These are phyloP conservation scores for Didymosphaeria variabile DNA, from an alignment of 2,329 filamentous ascomycete species.

Conservation along the genomic window DNA sequence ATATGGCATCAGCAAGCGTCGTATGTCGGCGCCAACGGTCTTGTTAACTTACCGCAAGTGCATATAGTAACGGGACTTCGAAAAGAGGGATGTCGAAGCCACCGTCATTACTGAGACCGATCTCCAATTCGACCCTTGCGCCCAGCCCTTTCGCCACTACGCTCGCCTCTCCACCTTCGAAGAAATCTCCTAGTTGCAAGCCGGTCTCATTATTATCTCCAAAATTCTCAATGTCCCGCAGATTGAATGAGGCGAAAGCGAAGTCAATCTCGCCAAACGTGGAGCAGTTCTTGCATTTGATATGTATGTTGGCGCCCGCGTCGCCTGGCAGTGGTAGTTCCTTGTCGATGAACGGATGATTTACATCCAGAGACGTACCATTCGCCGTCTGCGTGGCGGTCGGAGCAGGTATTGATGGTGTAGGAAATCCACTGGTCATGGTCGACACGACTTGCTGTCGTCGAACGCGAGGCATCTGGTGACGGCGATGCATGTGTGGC, in stretches of 20 bases:
- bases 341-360: slow-evolving; percentile 4
- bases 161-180: not conserved
- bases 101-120: not conserved
- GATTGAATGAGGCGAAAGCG: slow-evolving; percentile 7
- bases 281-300: slow-evolving; percentile 16
- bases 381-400: slow-evolving; percentile 6
- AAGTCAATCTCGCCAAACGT: slow-evolving; percentile 17
- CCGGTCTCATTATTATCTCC: not conserved
- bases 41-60: not conserved
- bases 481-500: slow-evolving; percentile 3
- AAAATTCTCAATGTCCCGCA: not conserved
- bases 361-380: slow-evolving; percentile 6
- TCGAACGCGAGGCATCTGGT: not conserved
- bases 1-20: not conserved
- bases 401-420: not conserved
- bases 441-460: not conserved
- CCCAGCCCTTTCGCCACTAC: not conserved
- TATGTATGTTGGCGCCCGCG: not conserved
- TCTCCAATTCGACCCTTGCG: not conserved
- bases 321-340: not conserved
- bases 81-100: not conserved
- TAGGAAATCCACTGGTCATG: not conserved
- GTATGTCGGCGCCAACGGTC: not conserved
- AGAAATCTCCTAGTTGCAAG: not conserved
- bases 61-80: slow-evolving; percentile 1